Percentiles rank a stretch among this genome's conserved stretches.
Evolutionary conservation across 257 asterid species (phyloP).

Genomic region (Salvia rosmarinus): DNA sequence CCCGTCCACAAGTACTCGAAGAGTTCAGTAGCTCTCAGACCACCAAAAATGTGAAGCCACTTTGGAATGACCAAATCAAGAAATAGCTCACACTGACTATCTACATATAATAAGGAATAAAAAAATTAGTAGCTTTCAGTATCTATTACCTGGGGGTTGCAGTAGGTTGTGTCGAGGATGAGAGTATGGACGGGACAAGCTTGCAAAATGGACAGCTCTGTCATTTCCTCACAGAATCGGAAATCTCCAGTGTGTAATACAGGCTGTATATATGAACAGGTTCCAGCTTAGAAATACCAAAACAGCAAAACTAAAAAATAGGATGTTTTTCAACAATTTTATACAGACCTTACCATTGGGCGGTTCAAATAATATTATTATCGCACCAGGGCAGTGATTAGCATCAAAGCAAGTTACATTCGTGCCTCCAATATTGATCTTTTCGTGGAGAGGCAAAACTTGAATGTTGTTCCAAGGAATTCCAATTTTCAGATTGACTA

Average conservation of each 20-base stretch:
- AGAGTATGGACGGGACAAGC: constrained; percentile 69
- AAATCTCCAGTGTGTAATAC: constrained; percentile 96
- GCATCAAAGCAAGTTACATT: constrained; percentile 89
- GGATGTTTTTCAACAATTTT: constrained; percentile 20
- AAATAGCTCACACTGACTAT: background rate
- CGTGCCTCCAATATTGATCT: constrained; percentile 71
- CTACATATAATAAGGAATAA: background rate
- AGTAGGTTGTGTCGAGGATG: constrained; percentile 93
- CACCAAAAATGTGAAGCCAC: constrained; percentile 11
- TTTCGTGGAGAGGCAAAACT: constrained; percentile 84
- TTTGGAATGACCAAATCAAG: background rate
- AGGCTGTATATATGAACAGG: constrained; percentile 53
- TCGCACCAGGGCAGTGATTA: constrained; percentile 97
- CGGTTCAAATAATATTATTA: constrained; percentile 85
- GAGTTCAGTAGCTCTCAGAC: background rate
- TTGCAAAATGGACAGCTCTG: constrained; percentile 52
- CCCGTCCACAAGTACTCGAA: background rate
- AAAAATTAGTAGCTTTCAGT: background rate
- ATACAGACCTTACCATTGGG: constrained; percentile 77
- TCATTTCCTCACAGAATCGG: constrained; percentile 78
- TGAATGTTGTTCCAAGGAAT: constrained; percentile 72
- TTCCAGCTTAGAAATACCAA: constrained; percentile 25
- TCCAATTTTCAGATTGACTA: constrained; percentile 81
- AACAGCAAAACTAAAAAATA: background rate
- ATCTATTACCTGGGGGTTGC: constrained; percentile 78